Evolutionary conservation across 2,329 filamentous ascomycete genomes (phyloP), one percentile per base, ranked within the genome.

Genomic region (Fusarium subtropicale): DNA sequence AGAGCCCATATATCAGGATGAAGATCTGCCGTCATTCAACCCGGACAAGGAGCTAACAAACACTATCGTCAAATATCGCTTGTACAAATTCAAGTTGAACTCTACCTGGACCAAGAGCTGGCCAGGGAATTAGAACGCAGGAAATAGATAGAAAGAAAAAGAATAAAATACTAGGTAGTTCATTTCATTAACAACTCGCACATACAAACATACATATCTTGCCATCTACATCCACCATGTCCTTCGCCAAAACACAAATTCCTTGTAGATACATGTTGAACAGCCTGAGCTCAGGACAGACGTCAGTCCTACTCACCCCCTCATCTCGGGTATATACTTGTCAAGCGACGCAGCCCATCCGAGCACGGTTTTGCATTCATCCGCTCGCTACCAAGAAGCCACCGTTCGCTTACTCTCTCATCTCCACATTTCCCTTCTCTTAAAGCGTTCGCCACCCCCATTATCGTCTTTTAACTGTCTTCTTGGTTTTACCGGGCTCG

Each of bases 151-250:
- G 33, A 12, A 16, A 10, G 16, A 51, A 64, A 65, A 61, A 65
- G 46, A 45, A 63, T 66, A 71, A 60, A 75, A 74, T 66, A 74
- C 71, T 63, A 75, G 60, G 68, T 74, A 75, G 63, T 71, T 74
- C 69, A 64, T 71, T 74, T 76, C 74, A 76, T 76, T 75, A 76
- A 69, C 69, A 68, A 45, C 68, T 65, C 70, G 72, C 68, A 74
- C 65, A 71, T 68, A 72, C 68, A 73, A 69, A 67, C 69, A 72
- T 70, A 72, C 67, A 71, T 64, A 56, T 70, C 63, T 64, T 65
- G 50, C 50, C 63, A 58, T 47, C 65, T 53, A 46, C 47, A 46
- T 41, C 59, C 53, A 31, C 52, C 44, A 45, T 54, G 26, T 56
- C 54, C 57, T 62, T 56, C 26, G 24, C 55, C 56, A 68, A 56